Evolutionary conservation across 345 rosid genomes (phyloP), one percentile per base, ranked within the genome.

Genomic region (Raphanus raphanistrum): DNA sequence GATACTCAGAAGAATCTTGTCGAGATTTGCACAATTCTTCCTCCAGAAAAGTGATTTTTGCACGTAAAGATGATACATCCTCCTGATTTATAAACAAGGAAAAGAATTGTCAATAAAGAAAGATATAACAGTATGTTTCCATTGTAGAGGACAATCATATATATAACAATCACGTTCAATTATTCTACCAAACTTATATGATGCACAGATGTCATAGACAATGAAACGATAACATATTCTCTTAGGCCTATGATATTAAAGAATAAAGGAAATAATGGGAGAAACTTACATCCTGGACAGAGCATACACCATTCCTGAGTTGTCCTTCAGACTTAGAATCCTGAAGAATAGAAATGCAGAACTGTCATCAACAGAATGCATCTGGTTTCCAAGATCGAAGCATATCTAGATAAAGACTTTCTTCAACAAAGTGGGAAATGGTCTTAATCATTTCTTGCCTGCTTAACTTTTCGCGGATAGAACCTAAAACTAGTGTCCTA

Each of bases 11-110:
- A 58, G 88, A 83, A 78, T 90, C 92, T 75, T 88, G 90, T 65
- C 85, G 92, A 74, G 87, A 87, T 87, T 88, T 92, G 66, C 82
- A 82, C 63, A 93, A 82, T 26, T 93, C 98, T 79, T 93, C 99
- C 86, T 92, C 98, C 72, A 96, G 77, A 12, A 79, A 68, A 68
- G 85, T 78, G 67, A 90, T 90, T 84, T 86, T 96, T 17, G 83
- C 85, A 59, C 84, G 88, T 75, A 96, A 79, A 63, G 94, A 86
- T 74, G 74, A 54, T 57, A 88, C 78, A 76, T 93, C 93, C 60
- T 93, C 98, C 98, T 94, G 84, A 80, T 75, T 71, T 69, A 32
- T 10, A 70, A 9, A 70, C 62, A 74, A 41, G 57, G 21, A 70
- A 32, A 57, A 80, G 80, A 27, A 57, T 8, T 63, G 74, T 73